These are phyloP conservation scores for Globisporangium cystogenes DNA, from an alignment of 352 stramenopile species.

Conservation along the genomic window DNA sequence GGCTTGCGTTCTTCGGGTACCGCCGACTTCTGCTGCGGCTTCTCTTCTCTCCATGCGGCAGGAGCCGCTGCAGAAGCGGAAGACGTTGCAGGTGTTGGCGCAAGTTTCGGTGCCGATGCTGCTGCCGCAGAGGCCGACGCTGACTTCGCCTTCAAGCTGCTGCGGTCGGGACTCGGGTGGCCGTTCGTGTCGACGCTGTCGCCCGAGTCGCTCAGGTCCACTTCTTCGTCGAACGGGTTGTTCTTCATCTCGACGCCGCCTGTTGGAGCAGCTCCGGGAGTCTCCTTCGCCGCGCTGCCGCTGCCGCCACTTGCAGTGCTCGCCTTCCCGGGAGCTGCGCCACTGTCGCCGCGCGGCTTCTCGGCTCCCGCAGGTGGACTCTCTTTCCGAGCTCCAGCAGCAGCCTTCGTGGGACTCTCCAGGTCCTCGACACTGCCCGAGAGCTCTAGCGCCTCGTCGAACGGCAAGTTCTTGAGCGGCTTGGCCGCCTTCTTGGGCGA, in stretches of 20 bases:
- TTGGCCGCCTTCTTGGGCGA: slow-evolving; percentile 56
- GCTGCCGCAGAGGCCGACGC: slow-evolving; percentile 2
- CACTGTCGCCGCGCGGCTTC: background rate
- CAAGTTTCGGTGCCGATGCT: slow-evolving; percentile 5
- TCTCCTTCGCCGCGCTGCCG: slow-evolving; percentile 1
- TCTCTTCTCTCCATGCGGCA: slow-evolving; percentile 18
- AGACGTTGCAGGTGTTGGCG: slow-evolving; percentile 1
- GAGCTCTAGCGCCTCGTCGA: slow-evolving; percentile 81
- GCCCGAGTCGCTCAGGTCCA: slow-evolving; percentile 82
- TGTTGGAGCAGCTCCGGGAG: slow-evolving; percentile 8
- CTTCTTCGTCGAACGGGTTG: slow-evolving; percentile 81
- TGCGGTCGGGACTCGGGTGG: slow-evolving; percentile 52
- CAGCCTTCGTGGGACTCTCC: slow-evolving; percentile 46
- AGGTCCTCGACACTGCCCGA: slow-evolving; percentile 75
- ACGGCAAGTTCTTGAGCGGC: slow-evolving; percentile 70
- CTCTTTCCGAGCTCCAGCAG: slow-evolving; percentile 1
- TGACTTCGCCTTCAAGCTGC: slow-evolving; percentile 32
- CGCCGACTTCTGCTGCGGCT: slow-evolving; percentile 12
- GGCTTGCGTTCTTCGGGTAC: slow-evolving; percentile 13
- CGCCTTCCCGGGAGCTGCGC: slow-evolving; percentile 2
- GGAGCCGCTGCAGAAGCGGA: slow-evolving; percentile 5
- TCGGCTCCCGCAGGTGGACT: slow-evolving; percentile 1
- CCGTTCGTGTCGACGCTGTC: slow-evolving; percentile 82
- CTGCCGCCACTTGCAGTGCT: background rate
- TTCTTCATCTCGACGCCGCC: slow-evolving; percentile 66